phyloP scores from a whole-genome alignment of 495 filamentous ascomycete genomes.

The Elaphomyces granulatus region DNA sequence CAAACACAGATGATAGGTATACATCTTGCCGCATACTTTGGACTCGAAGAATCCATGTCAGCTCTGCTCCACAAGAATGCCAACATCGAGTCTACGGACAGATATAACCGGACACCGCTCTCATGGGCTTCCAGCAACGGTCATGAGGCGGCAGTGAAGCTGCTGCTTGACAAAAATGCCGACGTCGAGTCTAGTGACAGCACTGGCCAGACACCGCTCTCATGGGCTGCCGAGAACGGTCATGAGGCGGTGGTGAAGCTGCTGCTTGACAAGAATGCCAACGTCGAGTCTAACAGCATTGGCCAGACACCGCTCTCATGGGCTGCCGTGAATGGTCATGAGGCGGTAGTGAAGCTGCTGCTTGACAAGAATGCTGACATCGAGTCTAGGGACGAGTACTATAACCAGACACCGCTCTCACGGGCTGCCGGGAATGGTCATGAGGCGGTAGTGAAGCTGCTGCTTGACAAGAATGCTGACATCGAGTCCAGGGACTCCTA shows the following conservation, averaged over 20 bases:
- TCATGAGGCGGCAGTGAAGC: slow-evolving; percentile 8
- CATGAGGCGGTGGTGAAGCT: slow-evolving; percentile 11
- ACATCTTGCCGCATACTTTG: slow-evolving; percentile 11
- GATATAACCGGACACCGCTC: slow-evolving; percentile 11
- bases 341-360: too few relatives aligned
- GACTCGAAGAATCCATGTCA: slow-evolving; percentile 3
- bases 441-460: slow-evolving; percentile 11
- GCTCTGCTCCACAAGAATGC: too few relatives aligned
- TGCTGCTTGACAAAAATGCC: slow-evolving; percentile 14
- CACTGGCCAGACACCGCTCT: slow-evolving; percentile 8
- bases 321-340: too few relatives aligned
- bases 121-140: slow-evolving; percentile 11
- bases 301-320: too few relatives aligned
- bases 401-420: too few relatives aligned
- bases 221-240: slow-evolving; percentile 11
- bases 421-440: slow-evolving; percentile 9
- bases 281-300: too few relatives aligned
- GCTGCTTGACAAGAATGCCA: slow-evolving; percentile 6
- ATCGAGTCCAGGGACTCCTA: slow-evolving; percentile 8
- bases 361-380: too few relatives aligned
- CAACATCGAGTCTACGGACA: too few relatives aligned
- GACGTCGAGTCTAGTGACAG: slow-evolving; percentile 12
- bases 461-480: slow-evolving; percentile 13
- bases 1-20: too few relatives aligned
- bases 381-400: too few relatives aligned